Base-by-base conservation (phyloP, 768 basidiomycete genomes). In the Rhizopogon salebrosus region DNA sequence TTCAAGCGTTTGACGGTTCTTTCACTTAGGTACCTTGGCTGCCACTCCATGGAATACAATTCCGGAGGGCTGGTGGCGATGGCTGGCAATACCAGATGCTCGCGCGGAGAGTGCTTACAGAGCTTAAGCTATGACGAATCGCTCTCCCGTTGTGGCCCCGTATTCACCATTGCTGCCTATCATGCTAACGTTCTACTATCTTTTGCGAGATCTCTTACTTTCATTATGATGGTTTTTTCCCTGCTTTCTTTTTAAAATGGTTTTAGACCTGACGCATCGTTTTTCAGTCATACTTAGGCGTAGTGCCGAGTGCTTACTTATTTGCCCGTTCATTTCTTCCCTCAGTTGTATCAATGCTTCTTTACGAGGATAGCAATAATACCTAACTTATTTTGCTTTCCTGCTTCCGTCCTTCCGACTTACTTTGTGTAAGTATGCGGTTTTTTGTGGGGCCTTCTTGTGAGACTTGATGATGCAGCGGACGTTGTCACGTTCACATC, bases 11-110 rank as follows among this genome's bases (percentile, higher is more conserved):
- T 52, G 50, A 58, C 41, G 51, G 2, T 51, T 34, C 35, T 27
- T 50, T 55, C 29, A 40, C 61, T 0, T 61, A 95, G 94, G 91
- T 97, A 3, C 93, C 93, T 41, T 92, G 86, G 85, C 73, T 98
- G 45, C 92, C 93, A 3, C 71, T 98, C 18, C 90, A 98, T 68
- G 95, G 95, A 3, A 88, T 98, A 41, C 95, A 98, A 64, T 98
- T 98, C 74, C 84, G 95, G 43, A 79, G 95, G 55, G 80, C 85
- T 1, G 82, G 89, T 24, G 95, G 95, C 1, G 91, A 95, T 59
- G 90, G 88, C 0, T 98, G 94, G 94, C 93, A 97, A 70, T 98
- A 98, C 69, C 92, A 95, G 66, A 93, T 93, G 90, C 79, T 98
- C 37, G 94, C 91, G 22, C 79, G 90, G 59, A 79, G 90, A 54